Base-by-base conservation (phyloP, 176 grass and related monocot genomes). In the Phoenix roebelenii region DNA sequence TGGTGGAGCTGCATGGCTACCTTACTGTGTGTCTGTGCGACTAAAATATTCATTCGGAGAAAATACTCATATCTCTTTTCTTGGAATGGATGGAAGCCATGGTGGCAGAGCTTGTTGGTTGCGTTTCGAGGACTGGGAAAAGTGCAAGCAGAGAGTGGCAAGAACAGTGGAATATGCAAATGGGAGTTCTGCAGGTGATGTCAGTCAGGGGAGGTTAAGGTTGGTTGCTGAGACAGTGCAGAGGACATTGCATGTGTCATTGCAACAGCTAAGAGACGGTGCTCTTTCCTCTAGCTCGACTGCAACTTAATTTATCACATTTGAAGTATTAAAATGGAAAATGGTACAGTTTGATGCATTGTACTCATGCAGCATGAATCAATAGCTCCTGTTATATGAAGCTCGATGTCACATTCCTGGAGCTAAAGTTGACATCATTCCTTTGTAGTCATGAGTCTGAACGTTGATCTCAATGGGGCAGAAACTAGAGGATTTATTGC, bases 1-100 rank as follows among this genome's bases (percentile, higher is more conserved):
- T 62, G 94, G 94, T 25, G 94, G 94, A 49, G 94, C 94, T 3
- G 94, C 94, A 3, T 99, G 94, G 94, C 64, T 99, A 52, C 94
- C 94, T 0, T 99, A 99, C 71, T 99, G 94, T 73, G 74, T 99
- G 32, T 99, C 94, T 0, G 88, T 99, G 61, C 79, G 77, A 53
- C 67, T 99, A 53, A 85, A 73, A 71, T 99, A 82, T 74, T 93
- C 85, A 19, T 99, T 99, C 71, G 88, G 88, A 29, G 94, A 99
- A 54, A 89, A 52, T 64, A 74, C 67, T 72, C 82, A 81, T 63
- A 68, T 93, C 61, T 52, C 76, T 22, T 92, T 79, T 66, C 76
- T 92, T 72, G 82, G 73, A 70, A 93, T 89, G 88, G 75, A 99
- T 54, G 88, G 94, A 51, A 99, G 94, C 71, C 94, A 99, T 67